Conservation (phyloP, 495 filamentous ascomycete species). For the Neurospora sp. region DNA sequence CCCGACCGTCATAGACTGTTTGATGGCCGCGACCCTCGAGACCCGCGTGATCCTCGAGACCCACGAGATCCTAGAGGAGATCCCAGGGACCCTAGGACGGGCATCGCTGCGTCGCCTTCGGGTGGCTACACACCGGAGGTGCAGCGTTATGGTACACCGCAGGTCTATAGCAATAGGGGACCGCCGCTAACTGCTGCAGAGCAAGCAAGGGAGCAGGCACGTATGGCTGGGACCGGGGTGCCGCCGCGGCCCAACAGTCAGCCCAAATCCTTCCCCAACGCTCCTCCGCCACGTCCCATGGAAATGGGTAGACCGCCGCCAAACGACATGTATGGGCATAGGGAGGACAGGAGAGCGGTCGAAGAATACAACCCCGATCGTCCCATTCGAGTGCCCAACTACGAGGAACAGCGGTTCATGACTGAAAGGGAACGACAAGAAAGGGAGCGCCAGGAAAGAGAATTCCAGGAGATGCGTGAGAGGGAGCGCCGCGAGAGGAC, state of each 20-base stretch:
- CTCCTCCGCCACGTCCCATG: slow-evolving; percentile 28
- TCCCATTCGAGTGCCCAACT: slow-evolving; percentile 28
- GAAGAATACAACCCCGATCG: slow-evolving; percentile 40
- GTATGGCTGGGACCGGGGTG: slow-evolving; percentile 27
- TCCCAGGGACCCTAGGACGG: slow-evolving; percentile 29
- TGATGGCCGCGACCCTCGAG: slow-evolving; percentile 22
- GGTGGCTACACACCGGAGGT: slow-evolving; percentile 42
- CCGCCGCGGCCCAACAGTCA: slow-evolving; percentile 42
- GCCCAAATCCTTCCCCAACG: slow-evolving; percentile 35
- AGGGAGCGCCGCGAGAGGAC: slow-evolving; percentile 29
- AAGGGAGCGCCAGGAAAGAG: slow-evolving; percentile 26
- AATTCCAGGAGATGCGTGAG: background rate
- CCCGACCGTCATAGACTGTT: slow-evolving; percentile 52
- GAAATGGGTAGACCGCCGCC: slow-evolving; percentile 29
- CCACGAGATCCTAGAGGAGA: background rate
- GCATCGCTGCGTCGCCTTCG: slow-evolving; percentile 35
- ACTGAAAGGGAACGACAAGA: slow-evolving; percentile 28
- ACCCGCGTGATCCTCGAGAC: background rate
- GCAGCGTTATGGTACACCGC: slow-evolving; percentile 44
- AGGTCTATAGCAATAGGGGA: slow-evolving; percentile 32
- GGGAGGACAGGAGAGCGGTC: slow-evolving; percentile 26
- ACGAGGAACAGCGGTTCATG: slow-evolving; percentile 24
- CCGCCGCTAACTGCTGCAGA: slow-evolving; percentile 31
- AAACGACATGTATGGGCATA: slow-evolving; percentile 30
- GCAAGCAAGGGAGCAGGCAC: slow-evolving; percentile 30